Base-by-base conservation (phyloP, 2,329 filamentous ascomycete species). In the Aspergillus terreus region DNA sequence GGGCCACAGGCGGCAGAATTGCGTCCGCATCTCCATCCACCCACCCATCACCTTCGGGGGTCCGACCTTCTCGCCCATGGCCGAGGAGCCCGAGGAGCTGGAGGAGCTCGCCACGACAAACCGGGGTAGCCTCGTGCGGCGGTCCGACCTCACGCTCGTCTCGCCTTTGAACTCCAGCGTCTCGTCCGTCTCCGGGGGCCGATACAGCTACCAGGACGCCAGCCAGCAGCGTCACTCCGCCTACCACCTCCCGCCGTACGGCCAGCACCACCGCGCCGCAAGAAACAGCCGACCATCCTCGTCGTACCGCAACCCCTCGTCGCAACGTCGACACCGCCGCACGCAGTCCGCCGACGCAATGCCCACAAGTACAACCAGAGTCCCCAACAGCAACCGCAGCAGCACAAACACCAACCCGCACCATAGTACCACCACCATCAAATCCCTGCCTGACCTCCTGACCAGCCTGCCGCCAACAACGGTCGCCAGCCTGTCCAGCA, bases 1-100 rank as follows among this genome's bases (percentile, higher is more conserved):
- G 48, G 69, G 71, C 11, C 72, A 76, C 51, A 63, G 64, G 45
- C 68, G 72, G 35, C 71, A 75, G 36, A 74, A 75, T 44, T 75
- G 71, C 48, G 69, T 76, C 2, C 69, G 72, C 17, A 73, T 76
- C 46, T 70, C 72, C 1, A 71, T 68, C 27, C 62, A 68, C 44
- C 67, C 65, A 9, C 66, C 68, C 1, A 65, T 70, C 50, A 64
- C 68, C 15, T 71, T 71, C 42, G 61, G 63, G 4, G 61, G 63
- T 1, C 56, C 68, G 6, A 54, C 55, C 1, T 70, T 73, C 51
- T 66, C 69, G 15, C 64, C 66, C 3, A 70, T 60, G 36, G 60
- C 63, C 10, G 68, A 73, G 54, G 70, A 71, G 48, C 63, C 68
- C 4, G 68, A 71, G 47, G 63, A 71, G 38, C 27, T 55, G 1